Base-by-base conservation (phyloP, 2,329 filamentous ascomycete species). In the Trichoderma arundinaceum region DNA sequence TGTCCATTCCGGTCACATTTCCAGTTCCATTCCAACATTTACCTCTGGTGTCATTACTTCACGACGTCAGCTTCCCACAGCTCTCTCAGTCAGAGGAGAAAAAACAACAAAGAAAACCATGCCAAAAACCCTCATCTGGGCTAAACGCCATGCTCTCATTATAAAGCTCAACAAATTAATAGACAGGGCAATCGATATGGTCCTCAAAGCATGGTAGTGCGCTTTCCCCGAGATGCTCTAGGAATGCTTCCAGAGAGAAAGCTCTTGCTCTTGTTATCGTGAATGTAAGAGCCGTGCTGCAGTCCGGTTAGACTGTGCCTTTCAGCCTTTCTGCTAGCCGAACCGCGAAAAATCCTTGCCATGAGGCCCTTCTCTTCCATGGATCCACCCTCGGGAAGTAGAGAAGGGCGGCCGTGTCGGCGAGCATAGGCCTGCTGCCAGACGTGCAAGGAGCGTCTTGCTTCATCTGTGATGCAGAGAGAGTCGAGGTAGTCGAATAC, bases 371-470 rank as follows among this genome's bases (percentile, higher is more conserved):
- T 71, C 13, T 73, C 71, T 41, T 74, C 69, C 74, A 78, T 75
- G 15, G 68, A 73, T 15, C 72, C 74, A 7, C 79, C 79, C 1
- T 70, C 66, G 0, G 83, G 81, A 0, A 84, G 75, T 5, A 85
- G 73, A 13, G 68, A 69, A 2, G 77, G 73, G n/a, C 78, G 76
- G 9, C 75, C 72, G 51, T 72, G 68, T 3, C 72, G 76, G 7
- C 80, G 77, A 33, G 84, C 83, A 70, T 83, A 87, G 3, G 67
- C 68, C 66, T 82, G 77, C 72, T 85, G 84, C 80, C 83, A 88
- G 4, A 73, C 69, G 35, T 76, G 76, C 2, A 88, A 73, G 38
- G 84, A 79, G 5, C 74, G 70, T n/a, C 75, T 78, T 1, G 86
- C 84, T 56, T 83, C 82, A 2, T 70, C 70, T 0, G 82, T 86